These are phyloP conservation scores for Lachnellula willkommii DNA, from an alignment of 2,329 filamentous ascomycete genomes.

Conservation along the genomic window DNA sequence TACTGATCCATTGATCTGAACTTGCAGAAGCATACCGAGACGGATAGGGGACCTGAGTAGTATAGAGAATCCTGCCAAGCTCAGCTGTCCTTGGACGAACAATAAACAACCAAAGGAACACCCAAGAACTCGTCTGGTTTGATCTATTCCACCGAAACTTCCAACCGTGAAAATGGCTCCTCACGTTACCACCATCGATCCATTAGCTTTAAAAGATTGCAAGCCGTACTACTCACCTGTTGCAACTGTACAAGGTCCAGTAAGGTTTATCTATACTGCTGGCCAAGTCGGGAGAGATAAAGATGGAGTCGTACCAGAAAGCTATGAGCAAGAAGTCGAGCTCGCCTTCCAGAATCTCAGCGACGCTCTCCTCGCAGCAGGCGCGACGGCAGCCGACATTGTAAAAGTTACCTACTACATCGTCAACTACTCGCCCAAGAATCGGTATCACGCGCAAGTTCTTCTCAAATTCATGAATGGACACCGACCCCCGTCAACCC, in stretches of 20 bases:
- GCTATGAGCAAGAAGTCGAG: slow-evolving; percentile 1
- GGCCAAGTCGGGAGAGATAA: slow-evolving; percentile 10
- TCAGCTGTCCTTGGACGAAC: too few relatives aligned
- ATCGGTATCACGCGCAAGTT: slow-evolving; percentile 34
- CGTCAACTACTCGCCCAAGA: slow-evolving; percentile 38
- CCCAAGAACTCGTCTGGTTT: too few relatives aligned
- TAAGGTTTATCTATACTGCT: slow-evolving; percentile 3
- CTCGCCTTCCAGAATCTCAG: slow-evolving; percentile 10
- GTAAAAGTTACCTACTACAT: slow-evolving; percentile 40
- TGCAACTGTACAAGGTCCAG: slow-evolving; percentile 2
- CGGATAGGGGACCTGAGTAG: too few relatives aligned
- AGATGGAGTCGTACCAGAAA: not conserved
- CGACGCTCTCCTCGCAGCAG: slow-evolving; percentile 25
- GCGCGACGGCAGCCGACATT: slow-evolving; percentile 35
- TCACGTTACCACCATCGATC: slow-evolving; percentile 1
- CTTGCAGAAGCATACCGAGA: too few relatives aligned
- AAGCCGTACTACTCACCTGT: slow-evolving; percentile 6
- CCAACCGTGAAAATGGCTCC: not conserved
- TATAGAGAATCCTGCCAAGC: too few relatives aligned
- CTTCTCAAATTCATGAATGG: slow-evolving; percentile 35
- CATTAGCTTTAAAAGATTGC: not conserved
- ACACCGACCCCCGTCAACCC: slow-evolving; percentile 39
- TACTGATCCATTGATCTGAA: too few relatives aligned
- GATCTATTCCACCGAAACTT: too few relatives aligned
- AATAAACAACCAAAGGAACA: too few relatives aligned